Evolutionary conservation across 768 basidiomycete species (phyloP).

Genomic region (Xerocomellus chrysenteron): DNA sequence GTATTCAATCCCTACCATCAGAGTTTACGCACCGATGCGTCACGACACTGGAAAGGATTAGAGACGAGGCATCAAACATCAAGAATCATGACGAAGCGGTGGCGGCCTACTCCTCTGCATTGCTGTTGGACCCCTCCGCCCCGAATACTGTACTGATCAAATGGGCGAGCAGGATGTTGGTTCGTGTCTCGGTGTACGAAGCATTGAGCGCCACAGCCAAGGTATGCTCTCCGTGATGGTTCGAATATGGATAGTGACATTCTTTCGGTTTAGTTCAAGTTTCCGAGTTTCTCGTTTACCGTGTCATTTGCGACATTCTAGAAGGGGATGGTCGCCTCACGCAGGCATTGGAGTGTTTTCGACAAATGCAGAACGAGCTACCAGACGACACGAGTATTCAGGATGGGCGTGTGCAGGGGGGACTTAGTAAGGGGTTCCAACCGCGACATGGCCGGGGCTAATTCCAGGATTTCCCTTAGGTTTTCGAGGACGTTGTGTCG

Average conservation of each 20-base stretch:
- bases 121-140: not conserved
- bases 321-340: not conserved
- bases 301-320: not conserved
- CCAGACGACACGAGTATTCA: not conserved
- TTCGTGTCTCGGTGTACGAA: not conserved
- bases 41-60: not conserved
- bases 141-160: not conserved
- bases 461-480: not conserved
- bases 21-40: conserved; percentile 4
- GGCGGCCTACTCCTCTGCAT: not conserved
- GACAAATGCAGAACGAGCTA: not conserved
- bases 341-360: not conserved
- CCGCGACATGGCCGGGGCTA: not conserved
- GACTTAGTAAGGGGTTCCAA: not conserved
- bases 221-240: not conserved
- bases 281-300: not conserved
- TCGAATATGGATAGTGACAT: not conserved
- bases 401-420: not conserved
- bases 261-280: not conserved
- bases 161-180: not conserved
- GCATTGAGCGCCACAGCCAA: not conserved
- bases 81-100: not conserved
- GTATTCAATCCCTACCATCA: not conserved
- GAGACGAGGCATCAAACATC: not conserved
- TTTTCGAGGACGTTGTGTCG: not conserved